A percentile compares a stretch with the other conserved stretches of the same genome.
phyloP scores from a whole-genome alignment of 2,329 filamentous ascomycete species.

The Verticillium zaregamsianum region DNA sequence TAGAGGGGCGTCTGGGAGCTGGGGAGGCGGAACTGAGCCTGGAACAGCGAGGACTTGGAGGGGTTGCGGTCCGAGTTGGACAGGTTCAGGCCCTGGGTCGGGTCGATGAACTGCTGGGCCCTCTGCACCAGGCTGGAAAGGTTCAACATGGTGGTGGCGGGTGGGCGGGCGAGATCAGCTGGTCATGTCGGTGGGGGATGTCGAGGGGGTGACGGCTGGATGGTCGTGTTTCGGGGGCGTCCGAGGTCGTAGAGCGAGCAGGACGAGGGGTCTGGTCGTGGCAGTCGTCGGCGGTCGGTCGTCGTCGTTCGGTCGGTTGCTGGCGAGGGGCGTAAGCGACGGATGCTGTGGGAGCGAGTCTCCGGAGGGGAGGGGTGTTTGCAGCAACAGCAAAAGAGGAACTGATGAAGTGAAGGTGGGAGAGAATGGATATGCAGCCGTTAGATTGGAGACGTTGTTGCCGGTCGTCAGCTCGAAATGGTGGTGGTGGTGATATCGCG shows the following conservation, averaged over 20 bases:
- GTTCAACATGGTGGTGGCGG: slow-evolving; percentile 49
- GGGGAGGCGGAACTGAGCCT: slow-evolving; percentile 93
- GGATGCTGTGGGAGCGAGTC: not conserved
- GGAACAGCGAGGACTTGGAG: slow-evolving; percentile 89
- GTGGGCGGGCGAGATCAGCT: slow-evolving; percentile 15
- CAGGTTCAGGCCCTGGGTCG: slow-evolving; percentile 70
- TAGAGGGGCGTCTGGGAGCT: slow-evolving; percentile 88
- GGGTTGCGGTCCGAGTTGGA: slow-evolving; percentile 74
- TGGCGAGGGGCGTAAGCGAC: not conserved
- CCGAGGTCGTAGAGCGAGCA: not conserved
- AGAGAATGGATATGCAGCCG: not conserved
- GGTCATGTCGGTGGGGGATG: slow-evolving; percentile 25
- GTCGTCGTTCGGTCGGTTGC: not conserved
- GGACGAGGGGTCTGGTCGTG: not conserved
- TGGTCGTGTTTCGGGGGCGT: no score
- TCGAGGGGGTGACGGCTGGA: not conserved
- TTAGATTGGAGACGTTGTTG: not conserved
- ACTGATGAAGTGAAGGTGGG: not conserved
- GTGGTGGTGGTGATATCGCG: not conserved
- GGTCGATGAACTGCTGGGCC: slow-evolving; percentile 92
- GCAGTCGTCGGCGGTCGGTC: not conserved
- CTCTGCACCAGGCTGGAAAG: slow-evolving; percentile 84
- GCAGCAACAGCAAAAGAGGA: not conserved
- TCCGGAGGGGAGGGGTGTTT: not conserved
- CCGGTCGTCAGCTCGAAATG: not conserved